These are phyloP conservation scores for Ganoderma sinense DNA, from an alignment of 1,284 basidiomycete genomes.

Conservation along the genomic window DNA sequence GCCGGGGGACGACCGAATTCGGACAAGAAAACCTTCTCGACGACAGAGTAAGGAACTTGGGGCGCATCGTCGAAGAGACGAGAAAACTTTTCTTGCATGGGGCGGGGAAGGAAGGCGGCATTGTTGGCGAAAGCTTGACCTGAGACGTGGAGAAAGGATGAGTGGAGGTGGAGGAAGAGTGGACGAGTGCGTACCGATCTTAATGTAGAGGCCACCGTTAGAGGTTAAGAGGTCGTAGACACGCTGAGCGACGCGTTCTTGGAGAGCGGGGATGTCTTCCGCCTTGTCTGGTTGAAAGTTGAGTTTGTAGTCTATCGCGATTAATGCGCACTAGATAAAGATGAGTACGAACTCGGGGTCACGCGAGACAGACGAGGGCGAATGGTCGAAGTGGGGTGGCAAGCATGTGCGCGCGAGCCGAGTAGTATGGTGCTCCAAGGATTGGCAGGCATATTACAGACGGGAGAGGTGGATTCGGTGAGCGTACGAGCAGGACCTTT, in stretches of 20 bases:
- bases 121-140: conserved; percentile 87
- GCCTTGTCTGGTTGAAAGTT: conserved; percentile 78
- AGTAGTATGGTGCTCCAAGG: neutral
- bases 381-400: neutral
- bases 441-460: neutral
- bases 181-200: conserved; percentile 67
- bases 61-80: conserved; percentile 89
- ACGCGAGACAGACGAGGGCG: neutral
- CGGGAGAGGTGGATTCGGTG: neutral
- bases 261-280: conserved; percentile 78
- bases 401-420: neutral
- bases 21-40: conserved; percentile 74
- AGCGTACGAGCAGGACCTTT: neutral
- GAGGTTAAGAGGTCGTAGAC: conserved; percentile 78
- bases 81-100: conserved; percentile 84
- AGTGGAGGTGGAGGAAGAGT: neutral
- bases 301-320: conserved; percentile 83
- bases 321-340: conserved; percentile 59
- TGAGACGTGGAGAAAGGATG: conserved; percentile 24
- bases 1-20: conserved; percentile 75
- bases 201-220: conserved; percentile 91
- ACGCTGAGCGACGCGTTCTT: conserved; percentile 83
- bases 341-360: neutral
- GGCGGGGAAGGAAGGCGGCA: conserved; percentile 80
- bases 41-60: conserved; percentile 75